Evolutionary conservation across 1,139 yeast species (phyloP), one percentile per base, ranked within the genome.

Genomic region (Hemisphaericaspora lyxosophila): DNA sequence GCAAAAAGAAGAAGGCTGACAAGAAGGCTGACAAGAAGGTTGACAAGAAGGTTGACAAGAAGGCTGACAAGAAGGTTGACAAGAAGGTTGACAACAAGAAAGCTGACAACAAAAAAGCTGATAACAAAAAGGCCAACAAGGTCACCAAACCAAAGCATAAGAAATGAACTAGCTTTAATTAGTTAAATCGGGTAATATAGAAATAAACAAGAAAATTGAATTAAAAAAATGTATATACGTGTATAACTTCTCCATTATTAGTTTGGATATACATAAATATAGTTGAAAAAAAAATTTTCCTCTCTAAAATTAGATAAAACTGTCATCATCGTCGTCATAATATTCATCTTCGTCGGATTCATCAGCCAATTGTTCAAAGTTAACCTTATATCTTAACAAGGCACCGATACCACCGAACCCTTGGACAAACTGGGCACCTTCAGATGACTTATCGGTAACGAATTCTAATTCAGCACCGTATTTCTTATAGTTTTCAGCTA

Each of bases 381-480:
- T 92, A 53, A 92, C 94, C 70, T 89, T 89, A 70, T 92, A 92
- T 73, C 98, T 88, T 64, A 92, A 75, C 57, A 92, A 64, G 43
- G 96, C 97, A 64, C 98, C 98, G 51, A 92, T 80, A 71, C 98
- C 98, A 84, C 98, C 98, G 58, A 92, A 92, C 44, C 98, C 98
- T 57, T 83, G 86, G 46, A 85, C 95, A 65, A 92, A 92, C 72
- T 92, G 98, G 33, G 97, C 95, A 72, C 98, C 98, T 68, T 92
- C 98, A 36, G 95, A 84, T 26, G 96, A 86, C 68, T 87, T 83
- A 70, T 92, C 98, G 36, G 97, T 86, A 51, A 92, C 96, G 55
- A 92, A 92, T 69, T 92, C 98, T 53, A 92, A 77, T 47, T 85
- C 82, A 39, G 98, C 96, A 77, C 98, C 98, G 55, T 78, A 92